Conservation (phyloP, 345 rosid species). For the Lumnitzera littorea region DNA sequence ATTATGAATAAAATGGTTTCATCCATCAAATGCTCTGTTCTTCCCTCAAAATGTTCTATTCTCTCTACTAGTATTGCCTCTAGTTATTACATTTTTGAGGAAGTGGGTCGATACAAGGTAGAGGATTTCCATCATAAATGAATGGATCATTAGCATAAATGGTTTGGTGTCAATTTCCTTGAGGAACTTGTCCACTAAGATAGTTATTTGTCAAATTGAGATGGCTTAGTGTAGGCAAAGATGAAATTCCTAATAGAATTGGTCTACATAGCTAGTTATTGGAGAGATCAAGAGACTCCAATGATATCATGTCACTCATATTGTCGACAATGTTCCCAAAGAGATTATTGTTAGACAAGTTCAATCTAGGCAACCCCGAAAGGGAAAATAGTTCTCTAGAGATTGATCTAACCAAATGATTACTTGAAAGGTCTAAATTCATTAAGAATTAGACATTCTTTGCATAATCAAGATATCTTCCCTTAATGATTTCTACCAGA, state of each 20-base stretch:
- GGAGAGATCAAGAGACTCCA: slow-evolving; percentile 23
- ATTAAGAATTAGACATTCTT: not conserved
- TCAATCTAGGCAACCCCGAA: slow-evolving; percentile 8
- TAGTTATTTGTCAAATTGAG: slow-evolving; percentile 27
- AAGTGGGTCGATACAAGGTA: no score
- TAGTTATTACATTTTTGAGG: no score
- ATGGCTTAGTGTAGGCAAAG: slow-evolving; percentile 2
- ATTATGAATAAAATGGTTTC: no score
- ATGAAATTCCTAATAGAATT: slow-evolving; percentile 14
- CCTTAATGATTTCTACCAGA: not conserved
- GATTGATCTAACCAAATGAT: slow-evolving; percentile 13
- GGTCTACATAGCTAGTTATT: slow-evolving; percentile 11
- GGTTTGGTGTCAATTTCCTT: not conserved
- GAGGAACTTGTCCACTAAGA: slow-evolving; percentile 12
- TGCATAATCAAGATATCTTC: not conserved
- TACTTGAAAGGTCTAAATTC: slow-evolving; percentile 17
- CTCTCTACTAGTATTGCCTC: no score
- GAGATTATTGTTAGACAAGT: slow-evolving; percentile 17
- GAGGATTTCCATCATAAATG: no score
- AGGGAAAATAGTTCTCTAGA: slow-evolving; percentile 11
- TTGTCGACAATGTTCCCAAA: slow-evolving; percentile 10
- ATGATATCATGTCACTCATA: slow-evolving; percentile 2
- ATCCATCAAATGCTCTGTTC: no score
- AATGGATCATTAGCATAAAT: no score
- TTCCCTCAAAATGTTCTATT: no score